These are phyloP conservation scores for Metschnikowia anglica DNA, from an alignment of 805 yeast species.

Conservation along the genomic window DNA sequence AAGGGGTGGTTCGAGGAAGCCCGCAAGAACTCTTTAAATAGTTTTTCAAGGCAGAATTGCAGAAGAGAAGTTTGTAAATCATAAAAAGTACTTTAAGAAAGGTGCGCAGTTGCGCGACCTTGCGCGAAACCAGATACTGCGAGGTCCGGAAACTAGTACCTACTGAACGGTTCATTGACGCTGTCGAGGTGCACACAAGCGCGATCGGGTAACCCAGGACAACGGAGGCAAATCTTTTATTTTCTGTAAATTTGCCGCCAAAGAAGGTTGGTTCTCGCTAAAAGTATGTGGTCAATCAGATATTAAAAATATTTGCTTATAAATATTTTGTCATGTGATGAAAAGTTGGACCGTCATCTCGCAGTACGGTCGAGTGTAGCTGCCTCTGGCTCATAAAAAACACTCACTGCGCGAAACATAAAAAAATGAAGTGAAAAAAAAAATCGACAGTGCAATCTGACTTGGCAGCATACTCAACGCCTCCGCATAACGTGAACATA, in stretches of 20 bases:
- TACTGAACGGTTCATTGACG: not conserved
- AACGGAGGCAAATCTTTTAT: not conserved
- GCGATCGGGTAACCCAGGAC: constrained; percentile 10
- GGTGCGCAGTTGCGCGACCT: not conserved
- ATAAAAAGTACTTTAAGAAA: not conserved
- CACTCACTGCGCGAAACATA: constrained; percentile 8
- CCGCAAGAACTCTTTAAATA: no score
- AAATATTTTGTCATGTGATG: not conserved
- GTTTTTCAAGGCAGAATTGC: no score
- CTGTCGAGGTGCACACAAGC: constrained; percentile 7
- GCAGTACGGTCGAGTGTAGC: not conserved
- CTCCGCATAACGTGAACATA: constrained; percentile 1
- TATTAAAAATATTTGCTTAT: not conserved
- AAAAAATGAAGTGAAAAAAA: constrained; percentile 8
- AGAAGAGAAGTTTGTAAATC: not conserved
- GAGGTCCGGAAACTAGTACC: not conserved
- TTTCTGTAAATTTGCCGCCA: not conserved
- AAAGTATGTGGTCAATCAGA: not conserved
- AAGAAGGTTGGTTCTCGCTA: not conserved
- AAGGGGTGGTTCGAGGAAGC: no score
- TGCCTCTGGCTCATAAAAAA: not conserved
- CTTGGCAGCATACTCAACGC: constrained; percentile 1
- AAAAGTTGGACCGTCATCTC: not conserved
- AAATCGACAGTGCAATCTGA: constrained; percentile 1
- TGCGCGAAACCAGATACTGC: not conserved